Base-by-base conservation (phyloP, 768 basidiomycete species). In the Phaeotremella fagi region DNA sequence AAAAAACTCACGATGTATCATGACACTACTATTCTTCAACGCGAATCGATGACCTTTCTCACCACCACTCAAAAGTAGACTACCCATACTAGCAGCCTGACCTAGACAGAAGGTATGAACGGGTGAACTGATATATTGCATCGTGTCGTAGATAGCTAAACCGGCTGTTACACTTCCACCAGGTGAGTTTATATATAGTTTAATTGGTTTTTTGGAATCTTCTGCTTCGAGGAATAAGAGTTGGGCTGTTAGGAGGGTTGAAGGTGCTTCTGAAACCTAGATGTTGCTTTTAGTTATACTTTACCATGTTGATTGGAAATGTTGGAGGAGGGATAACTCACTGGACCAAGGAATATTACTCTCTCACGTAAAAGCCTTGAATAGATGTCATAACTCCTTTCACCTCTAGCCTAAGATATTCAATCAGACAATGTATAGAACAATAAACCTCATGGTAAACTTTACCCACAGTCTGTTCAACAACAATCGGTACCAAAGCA, bases 41-140 rank as follows among this genome's bases (percentile, higher is more conserved):
- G 87, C 87, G 71, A 90, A 90, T 26, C 94, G 81, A 72, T 92
- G 90, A 29, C 92, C 92, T 61, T 80, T 84, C 77, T 87, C 90
- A 29, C 90, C 91, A 44, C 90, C 90, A 9, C 90, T 87, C 3
- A 98, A 81, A 16, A 98, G 81, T 45, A 97, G 80, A 44, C 89
- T 92, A 6, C 90, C 94, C 94, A 98, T 97, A 23, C 88, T 90
- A 54, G 88, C 89, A 24, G 94, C 94, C 74, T 92, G 85, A 22
- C 94, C 92, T 54, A 97, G 81, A 71, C 91, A 90, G 76, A 95
- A 97, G 0, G 94, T 98, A 70, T 95, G 90, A 57, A 98, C 92
- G 1, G 92, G 90, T 42, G 88, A 85, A 12, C 87, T 86, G 61
- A 98, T 87, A 74, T 95, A 97, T 86, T 89, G 70, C 77, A 94